Base-by-base conservation (phyloP, 192 early-diverging fungal species). In the Coemansia sp. region DNA sequence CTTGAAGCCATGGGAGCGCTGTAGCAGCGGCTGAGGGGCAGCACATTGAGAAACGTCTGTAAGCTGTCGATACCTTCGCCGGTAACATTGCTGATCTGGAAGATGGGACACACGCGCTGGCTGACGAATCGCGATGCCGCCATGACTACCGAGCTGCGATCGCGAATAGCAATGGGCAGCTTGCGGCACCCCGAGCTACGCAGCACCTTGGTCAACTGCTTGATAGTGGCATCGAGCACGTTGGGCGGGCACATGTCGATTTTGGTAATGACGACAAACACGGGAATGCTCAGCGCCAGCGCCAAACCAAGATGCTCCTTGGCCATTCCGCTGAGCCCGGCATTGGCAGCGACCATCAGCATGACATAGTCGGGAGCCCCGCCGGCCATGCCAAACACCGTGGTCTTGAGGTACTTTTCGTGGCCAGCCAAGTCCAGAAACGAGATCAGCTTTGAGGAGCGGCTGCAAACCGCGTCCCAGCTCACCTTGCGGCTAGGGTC, bases 391-490 rank as follows among this genome's bases (percentile, higher is more conserved):
- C 96, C 96, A 84, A 95, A 96, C 27, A 96, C 92, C 29, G 96
- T 97, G 2, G 96, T 97, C 72, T 96, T 97, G 27, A 97, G 83
- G 64, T 97, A 97, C 67, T 93, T 93, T 77, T 97, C 96, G 77
- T 97, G 96, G 15, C 96, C 96, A 31, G 96, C 96, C 49, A 90
- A 76, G 79, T 89, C 90, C 22, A 89, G 76, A 65, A 89, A 89
- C 17, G 87, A 80, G 14, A 86, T 49, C 47, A 94, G 87, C 84
- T 97, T 97, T 19, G 90, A 88, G 4, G 94, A 86, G 60, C 77
- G 71, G 22, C 27, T 57, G 68, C 91, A 94, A 59, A 97, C 91
- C 31, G 93, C 90, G 41, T 96, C 94, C 94, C 94, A 96, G 6
- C 86, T 87, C 60, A 90, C 61, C 51, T 90, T 93, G 24, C 85